These are phyloP conservation scores for Zymoseptoria tritici DNA, from an alignment of 2,329 filamentous ascomycete species.

Conservation along the genomic window DNA sequence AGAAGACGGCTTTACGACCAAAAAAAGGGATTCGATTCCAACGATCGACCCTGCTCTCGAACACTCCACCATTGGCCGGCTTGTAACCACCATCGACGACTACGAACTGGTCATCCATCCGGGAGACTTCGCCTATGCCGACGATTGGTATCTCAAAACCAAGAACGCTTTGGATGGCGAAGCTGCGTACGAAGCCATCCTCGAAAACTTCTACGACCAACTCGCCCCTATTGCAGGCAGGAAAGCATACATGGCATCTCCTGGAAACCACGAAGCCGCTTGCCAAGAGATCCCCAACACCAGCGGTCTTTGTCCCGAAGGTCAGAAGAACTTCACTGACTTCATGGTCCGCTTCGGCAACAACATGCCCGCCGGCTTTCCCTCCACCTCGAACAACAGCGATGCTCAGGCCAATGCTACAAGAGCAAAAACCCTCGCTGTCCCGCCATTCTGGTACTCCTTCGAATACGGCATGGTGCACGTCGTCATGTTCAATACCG, in stretches of 20 bases:
- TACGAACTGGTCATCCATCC: conserved; percentile 51
- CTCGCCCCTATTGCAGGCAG: conserved; percentile 47
- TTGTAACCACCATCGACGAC: conserved; percentile 46
- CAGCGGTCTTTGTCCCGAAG: conserved; percentile 39
- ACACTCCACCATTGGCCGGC: conserved; percentile 51
- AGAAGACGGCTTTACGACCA: conserved; percentile 47
- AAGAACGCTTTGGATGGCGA: conserved; percentile 43
- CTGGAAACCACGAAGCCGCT: conserved; percentile 54
- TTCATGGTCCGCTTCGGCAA: conserved; percentile 49
- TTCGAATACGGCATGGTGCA: conserved; percentile 55
- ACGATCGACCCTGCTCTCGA: conserved; percentile 46
- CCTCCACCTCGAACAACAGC: conserved; percentile 40
- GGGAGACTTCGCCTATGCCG: conserved; percentile 52
- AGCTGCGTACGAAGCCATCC: conserved; percentile 49
- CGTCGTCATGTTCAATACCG: conserved; percentile 49
- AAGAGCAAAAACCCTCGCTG: conserved; percentile 39
- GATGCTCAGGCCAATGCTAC: conserved; percentile 39
- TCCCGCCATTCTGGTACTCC: conserved; percentile 53
- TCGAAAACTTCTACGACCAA: conserved; percentile 51
- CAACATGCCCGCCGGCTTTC: conserved; percentile 47
- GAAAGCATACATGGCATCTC: conserved; percentile 51
- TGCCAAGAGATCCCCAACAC: conserved; percentile 41
- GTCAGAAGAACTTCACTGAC: conserved; percentile 55
- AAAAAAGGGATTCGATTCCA: conserved; percentile 45
- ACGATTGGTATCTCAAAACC: conserved; percentile 44